Evolutionary conservation across 768 basidiomycete genomes (phyloP), one percentile per base, ranked within the genome.

Genomic region (Boletus vermiculosoides): DNA sequence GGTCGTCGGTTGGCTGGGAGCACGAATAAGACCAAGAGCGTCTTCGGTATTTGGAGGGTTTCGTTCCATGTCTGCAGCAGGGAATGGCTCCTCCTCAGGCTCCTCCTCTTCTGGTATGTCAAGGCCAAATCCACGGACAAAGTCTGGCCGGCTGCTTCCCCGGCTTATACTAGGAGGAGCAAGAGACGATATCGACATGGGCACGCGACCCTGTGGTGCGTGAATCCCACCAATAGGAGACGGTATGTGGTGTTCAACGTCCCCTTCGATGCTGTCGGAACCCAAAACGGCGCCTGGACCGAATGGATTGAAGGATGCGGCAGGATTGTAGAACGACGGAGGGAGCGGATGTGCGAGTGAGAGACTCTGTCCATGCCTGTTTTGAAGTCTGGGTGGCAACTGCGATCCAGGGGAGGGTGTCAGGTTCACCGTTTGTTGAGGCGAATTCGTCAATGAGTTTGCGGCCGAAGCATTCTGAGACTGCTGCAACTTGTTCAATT

Each of bases 401-500:
- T 66, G 66, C n/a, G 66, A 66, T 20, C 73, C 73, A 8, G 84
- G 82, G 8, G 87, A 83, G 9, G 85, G 77, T 5, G 81, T 76
- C 12, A 83, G 65, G n/a, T 68, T 68, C n/a, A 79, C 77, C 0
- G 78, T 74, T 20, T 83, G 83, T 54, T 86, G 85, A 0, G 90
- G 90, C 4, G 90, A 91, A 9, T 80, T 72, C 13, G 86, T 74
- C 30, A 85, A 68, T 1, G 88, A 90, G 52, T 76, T 78, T 1
- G 77, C 67, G 4, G 79, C 74, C 4, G 81, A 80, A 18, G 73
- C 73, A 51, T 70, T 73, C 63, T 90, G 88, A 0, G 86, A 80
- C 71, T 86, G 86, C 60, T 91, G 90, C 11, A 94, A 77, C 72
- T 90, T 91, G 74, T 90, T 91, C 44, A 93, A 77, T 71, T 91